phyloP scores from a whole-genome alignment of 2,329 filamentous ascomycete genomes.

The Cryphonectria nitschkei region DNA sequence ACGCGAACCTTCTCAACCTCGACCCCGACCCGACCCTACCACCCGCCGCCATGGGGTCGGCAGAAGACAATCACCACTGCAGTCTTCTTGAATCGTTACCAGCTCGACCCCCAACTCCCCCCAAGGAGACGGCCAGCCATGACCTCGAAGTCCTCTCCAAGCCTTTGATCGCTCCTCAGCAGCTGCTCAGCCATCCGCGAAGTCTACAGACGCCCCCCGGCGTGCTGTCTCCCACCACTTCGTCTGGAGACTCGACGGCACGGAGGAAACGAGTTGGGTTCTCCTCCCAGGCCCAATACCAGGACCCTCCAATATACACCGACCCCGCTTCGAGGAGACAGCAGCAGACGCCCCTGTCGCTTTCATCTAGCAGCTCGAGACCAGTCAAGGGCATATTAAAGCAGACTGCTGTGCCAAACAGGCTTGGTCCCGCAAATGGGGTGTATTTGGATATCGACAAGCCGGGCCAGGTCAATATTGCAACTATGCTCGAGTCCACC shows the following conservation, averaged over 20 bases:
- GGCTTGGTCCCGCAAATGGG: conserved; percentile 48
- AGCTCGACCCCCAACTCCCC: conserved; percentile 68
- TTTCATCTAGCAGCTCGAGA: conserved; percentile 43
- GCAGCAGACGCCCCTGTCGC: conserved; percentile 47
- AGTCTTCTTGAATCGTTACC: conserved; percentile 56
- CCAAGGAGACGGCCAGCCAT: conserved; percentile 53
- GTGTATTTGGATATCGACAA: conserved; percentile 45
- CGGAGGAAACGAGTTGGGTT: conserved; percentile 61
- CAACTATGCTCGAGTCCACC: conserved; percentile 82
- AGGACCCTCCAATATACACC: conserved; percentile 53
- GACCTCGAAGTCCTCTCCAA: conserved; percentile 43
- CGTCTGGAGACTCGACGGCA: conserved; percentile 48
- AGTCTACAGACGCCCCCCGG: conserved; percentile 58
- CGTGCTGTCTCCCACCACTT: conserved; percentile 46
- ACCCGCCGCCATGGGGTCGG: conserved; percentile 27
- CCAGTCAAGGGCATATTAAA: conserved; percentile 79
- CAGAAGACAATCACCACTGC: conserved; percentile 34
- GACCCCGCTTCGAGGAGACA: conserved; percentile 42
- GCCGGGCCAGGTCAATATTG: conserved; percentile 58
- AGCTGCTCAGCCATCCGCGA: conserved; percentile 42
- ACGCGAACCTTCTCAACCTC: not conserved
- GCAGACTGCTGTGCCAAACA: conserved; percentile 56
- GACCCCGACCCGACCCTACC: conserved; percentile 31
- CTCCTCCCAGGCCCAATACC: conserved; percentile 59
- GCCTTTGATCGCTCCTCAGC: conserved; percentile 40